Conservation (phyloP, 108 stramenopile species). For the Discostella pseudostelligera region DNA sequence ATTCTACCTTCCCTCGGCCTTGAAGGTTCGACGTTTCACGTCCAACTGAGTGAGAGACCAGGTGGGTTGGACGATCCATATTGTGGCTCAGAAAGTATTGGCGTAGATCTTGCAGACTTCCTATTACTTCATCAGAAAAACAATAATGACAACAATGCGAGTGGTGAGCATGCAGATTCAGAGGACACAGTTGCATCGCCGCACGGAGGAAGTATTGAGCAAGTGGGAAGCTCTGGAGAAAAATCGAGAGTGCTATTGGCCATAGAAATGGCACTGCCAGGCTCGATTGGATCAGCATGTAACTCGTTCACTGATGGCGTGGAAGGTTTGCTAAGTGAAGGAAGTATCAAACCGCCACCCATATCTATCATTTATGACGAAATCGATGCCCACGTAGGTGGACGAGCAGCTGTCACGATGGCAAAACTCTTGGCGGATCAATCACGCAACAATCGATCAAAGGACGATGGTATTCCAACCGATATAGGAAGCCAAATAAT, state of each 20-base stretch:
- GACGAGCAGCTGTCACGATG: conserved; percentile 75
- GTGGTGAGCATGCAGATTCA: too few relatives aligned
- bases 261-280: conserved; percentile 77
- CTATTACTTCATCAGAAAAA: conserved; percentile 47
- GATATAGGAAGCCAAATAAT: conserved; percentile 59
- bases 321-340: conserved; percentile 6
- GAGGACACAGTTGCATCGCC: conserved; percentile 1
- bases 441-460: conserved; percentile 28
- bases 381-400: conserved; percentile 87
- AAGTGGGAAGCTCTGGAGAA: conserved; percentile 75
- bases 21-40: conserved; percentile 60
- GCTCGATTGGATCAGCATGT: conserved; percentile 63
- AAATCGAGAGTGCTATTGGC: conserved; percentile 75
- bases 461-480: not conserved
- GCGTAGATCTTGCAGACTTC: conserved; percentile 58
- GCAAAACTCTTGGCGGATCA: conserved; percentile 74
- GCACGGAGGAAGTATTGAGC: conserved; percentile 61
- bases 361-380: conserved; percentile 82
- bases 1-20: conserved; percentile 68
- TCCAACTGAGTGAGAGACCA: conserved; percentile 32
- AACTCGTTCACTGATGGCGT: conserved; percentile 13
- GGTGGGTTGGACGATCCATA: conserved; percentile 47
- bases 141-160: conserved; percentile 6
- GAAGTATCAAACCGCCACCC: conserved; percentile 28
- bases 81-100: conserved; percentile 36